Evolutionary conservation across 1,139 yeast species (phyloP).

Genomic region (Candida dubliniensis): DNA sequence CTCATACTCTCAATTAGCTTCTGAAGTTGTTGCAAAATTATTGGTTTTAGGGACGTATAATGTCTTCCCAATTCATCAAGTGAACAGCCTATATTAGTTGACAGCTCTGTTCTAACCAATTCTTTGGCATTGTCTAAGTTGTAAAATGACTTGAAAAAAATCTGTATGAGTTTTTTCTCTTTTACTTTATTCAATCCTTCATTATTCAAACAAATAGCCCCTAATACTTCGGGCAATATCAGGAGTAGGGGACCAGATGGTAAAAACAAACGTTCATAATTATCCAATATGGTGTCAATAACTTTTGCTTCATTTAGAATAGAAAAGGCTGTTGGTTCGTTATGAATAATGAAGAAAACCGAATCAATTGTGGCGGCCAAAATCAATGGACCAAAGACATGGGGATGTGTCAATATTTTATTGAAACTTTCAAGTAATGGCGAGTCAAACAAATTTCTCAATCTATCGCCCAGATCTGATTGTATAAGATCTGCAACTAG

Average conservation of each 20-base stretch:
- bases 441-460: constrained; percentile 84
- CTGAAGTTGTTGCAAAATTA: constrained; percentile 53
- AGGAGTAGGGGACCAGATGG: constrained; percentile 61
- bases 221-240: constrained; percentile 73
- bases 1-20: constrained; percentile 51
- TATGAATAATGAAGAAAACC: constrained; percentile 73
- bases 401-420: constrained; percentile 56
- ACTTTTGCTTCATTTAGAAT: constrained; percentile 79
- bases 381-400: constrained; percentile 69
- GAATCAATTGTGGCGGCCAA: constrained; percentile 65
- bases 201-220: constrained; percentile 78
- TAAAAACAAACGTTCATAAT: constrained; percentile 51
- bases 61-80: constrained; percentile 86
- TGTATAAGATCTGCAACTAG: constrained; percentile 65
- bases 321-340: constrained; percentile 87
- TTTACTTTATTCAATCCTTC: constrained; percentile 66
- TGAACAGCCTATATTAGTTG: constrained; percentile 60
- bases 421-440: constrained; percentile 65
- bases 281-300: constrained; percentile 61
- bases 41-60: constrained; percentile 68
- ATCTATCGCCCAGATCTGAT: constrained; percentile 78
- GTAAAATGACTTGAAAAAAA: constrained; percentile 54
- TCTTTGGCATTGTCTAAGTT: constrained; percentile 50
- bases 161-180: constrained; percentile 44
- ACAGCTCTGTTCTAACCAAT: constrained; percentile 43